Evolutionary conservation across 352 stramenopile species (phyloP).

Genomic region (Phytophthora multivora): DNA sequence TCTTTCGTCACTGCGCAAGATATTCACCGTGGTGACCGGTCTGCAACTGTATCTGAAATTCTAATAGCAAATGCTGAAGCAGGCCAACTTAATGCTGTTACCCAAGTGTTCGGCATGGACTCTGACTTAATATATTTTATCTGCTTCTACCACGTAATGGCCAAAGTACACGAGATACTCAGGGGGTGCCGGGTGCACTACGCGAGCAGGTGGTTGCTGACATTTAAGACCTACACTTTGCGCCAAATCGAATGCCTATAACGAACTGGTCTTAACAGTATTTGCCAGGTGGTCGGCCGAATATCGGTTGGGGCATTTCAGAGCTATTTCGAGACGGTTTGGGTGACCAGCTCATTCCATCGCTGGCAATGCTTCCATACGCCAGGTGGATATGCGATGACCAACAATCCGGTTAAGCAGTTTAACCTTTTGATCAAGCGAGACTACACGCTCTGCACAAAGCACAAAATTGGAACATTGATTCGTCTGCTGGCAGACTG

Average conservation of each 20-base stretch:
- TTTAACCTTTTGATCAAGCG: conserved; percentile 24
- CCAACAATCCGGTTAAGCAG: conserved; percentile 10
- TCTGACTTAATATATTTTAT: not conserved
- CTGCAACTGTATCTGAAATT: not conserved
- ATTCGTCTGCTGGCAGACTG: not conserved
- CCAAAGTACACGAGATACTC: not conserved
- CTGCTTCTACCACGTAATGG: not conserved
- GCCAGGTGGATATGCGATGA: not conserved
- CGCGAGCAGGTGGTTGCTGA: not conserved
- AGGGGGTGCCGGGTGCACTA: not conserved
- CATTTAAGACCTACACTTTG: conserved; percentile 1
- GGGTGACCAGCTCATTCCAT: not conserved
- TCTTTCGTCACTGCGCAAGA: not conserved
- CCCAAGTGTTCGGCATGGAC: not conserved
- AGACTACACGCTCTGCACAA: conserved; percentile 19
- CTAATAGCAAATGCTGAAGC: not conserved
- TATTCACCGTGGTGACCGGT: not conserved
- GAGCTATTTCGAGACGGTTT: not conserved
- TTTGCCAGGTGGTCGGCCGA: not conserved
- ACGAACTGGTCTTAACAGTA: not conserved
- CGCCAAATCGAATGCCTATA: too few species aligned
- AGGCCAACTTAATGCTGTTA: not conserved
- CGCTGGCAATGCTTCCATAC: not conserved
- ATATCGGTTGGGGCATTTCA: not conserved
- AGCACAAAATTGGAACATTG: conserved; percentile 9